Evolutionary conservation across 768 basidiomycete species (phyloP), one percentile per base, ranked within the genome.

Genomic region (Boletales sp.): DNA sequence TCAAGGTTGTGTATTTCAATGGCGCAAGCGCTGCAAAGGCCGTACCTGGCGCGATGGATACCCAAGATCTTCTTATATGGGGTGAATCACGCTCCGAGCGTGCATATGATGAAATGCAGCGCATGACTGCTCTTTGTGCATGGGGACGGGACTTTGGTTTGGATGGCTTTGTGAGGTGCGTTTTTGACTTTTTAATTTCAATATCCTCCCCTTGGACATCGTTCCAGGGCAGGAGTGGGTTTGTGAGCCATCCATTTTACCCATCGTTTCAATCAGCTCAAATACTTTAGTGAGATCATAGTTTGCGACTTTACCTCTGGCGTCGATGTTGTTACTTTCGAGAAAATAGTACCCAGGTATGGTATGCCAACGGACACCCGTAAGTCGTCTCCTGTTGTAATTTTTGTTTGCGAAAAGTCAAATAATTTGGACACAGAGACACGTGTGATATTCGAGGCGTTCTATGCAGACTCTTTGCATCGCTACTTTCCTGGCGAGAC

Each of bases 1-100:
- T 80, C 30, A 74, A 72, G 34, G 59, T 80, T 4, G 47, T 80
- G 6, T 79, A 80, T 52, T 80, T 81, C 35, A 78, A 81, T 44
- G 79, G 79, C 0, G 75, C 65, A 37, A 77, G 77, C 45, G 78
- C 73, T 0, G 73, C 69, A 1, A 78, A 77, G 49, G 62, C 76
- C 62, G 15, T 41, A 12, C 59, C 57, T 1, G 77, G 77, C 0
- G 46, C 73, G 5, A 54, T 80, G 68, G 75, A 80, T 45, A 70
- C 63, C 13, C 79, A 80, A 48, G 78, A 79, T 49, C 58, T 79
- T 15, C 15, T 79, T 4, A 47, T 55, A 17, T 80, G 74, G 75
- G 75, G 75, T 1, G 39, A 56, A 39, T 35, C 64, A 5, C 32
- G 45, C 15, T 47, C 55, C 2, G 58, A 57, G 33, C 48, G 42